Evolutionary conservation across 2,329 filamentous ascomycete genomes (phyloP), one percentile per base, ranked within the genome.

Genomic region (Sordariomycetes sp.): DNA sequence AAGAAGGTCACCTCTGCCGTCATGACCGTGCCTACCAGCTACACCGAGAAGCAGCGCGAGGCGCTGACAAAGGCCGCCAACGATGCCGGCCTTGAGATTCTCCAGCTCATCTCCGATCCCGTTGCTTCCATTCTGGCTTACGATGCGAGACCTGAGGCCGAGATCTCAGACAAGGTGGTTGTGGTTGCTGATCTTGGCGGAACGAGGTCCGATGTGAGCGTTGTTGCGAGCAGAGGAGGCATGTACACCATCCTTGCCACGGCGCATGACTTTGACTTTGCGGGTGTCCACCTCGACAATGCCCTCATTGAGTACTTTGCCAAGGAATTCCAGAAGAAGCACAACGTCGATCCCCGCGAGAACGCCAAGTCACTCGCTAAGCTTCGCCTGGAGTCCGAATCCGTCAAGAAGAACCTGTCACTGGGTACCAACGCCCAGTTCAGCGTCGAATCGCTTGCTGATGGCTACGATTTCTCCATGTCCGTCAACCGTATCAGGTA

Each of bases 241-340:
- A 90, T 96, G 69, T 96, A 96, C 72, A 95, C 86, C 40, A 79
- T 95, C 49, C 72, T 98, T 38, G 87, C 92, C 15, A 94, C 90
- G 10, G 78, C 82, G 20, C 92, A 96, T 66, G 92, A 98, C 68
- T 95, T 94, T 63, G 88, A 96, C 54, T 84, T 90, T 46, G 80
- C 85, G 37, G 92, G 92, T 52, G 72, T 77, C 23, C 79, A 87
- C 45, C 72, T 98, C 37, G 92, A 98, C 66, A 75, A 92, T 57
- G 82, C 90, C 32, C 72, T 98, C 39, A 84, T 94, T 57, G 90
- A 98, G 57, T 82, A 95, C 70, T 95, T 96, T 49, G 84, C 90
- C 48, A 98, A 98, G 72, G 92, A 98, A 63, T 98, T 98, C 66
- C 75, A 92, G 54, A 96, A 98, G 76, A 94, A 94, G 73, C 77